Conservation (phyloP, 441 rosid genomes). For the Jatropha podagrica region DNA sequence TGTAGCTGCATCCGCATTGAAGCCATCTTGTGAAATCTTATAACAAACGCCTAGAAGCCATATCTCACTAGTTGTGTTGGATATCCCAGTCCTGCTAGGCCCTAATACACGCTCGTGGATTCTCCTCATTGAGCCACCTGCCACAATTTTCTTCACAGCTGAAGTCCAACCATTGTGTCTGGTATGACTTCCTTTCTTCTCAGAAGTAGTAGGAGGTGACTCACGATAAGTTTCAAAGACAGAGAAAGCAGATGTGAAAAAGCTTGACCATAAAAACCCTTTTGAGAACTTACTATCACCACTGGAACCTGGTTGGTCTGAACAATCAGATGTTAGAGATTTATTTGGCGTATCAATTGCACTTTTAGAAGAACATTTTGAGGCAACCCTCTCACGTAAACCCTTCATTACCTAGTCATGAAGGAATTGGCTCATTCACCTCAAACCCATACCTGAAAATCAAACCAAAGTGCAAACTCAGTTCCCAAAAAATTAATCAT, state of each 20-base stretch:
- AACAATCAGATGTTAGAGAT: constrained; percentile 44
- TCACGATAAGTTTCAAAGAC: constrained; percentile 53
- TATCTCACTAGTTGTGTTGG: constrained; percentile 63
- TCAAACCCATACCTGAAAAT: constrained; percentile 22
- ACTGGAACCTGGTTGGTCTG: constrained; percentile 41
- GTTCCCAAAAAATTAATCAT: not conserved
- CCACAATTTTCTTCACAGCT: constrained; percentile 60
- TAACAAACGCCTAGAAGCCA: constrained; percentile 88
- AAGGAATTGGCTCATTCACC: constrained; percentile 38
- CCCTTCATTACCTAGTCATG: constrained; percentile 87
- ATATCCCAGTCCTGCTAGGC: constrained; percentile 58
- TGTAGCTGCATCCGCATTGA: constrained; percentile 38
- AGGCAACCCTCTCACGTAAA: constrained; percentile 53
- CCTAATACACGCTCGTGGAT: constrained; percentile 86
- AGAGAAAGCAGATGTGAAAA: constrained; percentile 67
- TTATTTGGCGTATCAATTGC: constrained; percentile 33
- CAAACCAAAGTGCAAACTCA: constrained; percentile 8
- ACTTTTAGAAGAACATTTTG: constrained; percentile 49
- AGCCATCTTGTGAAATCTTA: constrained; percentile 52
- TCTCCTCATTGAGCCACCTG: constrained; percentile 82
- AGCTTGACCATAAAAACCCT: constrained; percentile 59
- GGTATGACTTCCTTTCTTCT: constrained; percentile 38
- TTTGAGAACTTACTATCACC: constrained; percentile 41
- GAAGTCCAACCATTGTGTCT: constrained; percentile 71
- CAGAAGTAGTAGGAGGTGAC: constrained; percentile 36